Evolutionary conservation across 139 green algal species (phyloP).

Genomic region (Chlorella sp.): DNA sequence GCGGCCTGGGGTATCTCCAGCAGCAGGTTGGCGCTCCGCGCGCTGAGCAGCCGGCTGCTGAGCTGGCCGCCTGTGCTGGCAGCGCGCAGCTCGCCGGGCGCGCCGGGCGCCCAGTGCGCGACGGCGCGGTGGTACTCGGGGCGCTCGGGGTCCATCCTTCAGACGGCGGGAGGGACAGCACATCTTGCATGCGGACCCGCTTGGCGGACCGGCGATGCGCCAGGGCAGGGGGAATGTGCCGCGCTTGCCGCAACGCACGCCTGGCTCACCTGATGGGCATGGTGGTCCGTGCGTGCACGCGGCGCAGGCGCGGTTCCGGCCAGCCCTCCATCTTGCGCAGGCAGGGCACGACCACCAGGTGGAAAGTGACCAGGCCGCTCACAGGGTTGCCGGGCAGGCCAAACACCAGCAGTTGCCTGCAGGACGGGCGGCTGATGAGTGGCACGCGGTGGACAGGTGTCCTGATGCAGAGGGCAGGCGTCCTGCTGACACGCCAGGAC

Average conservation of each 20-base stretch:
- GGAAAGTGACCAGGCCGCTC: conserved; percentile 91
- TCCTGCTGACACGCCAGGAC: no score
- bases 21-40: conserved; percentile 70
- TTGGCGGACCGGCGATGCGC: no score
- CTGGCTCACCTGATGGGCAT: no score
- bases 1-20: conserved; percentile 67
- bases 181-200: no score
- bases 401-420: conserved; percentile 48
- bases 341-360: conserved; percentile 84
- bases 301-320: conserved; percentile 60
- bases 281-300: conserved; percentile 64
- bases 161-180: no score
- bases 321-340: conserved; percentile 85
- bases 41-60: conserved; percentile 86
- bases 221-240: no score
- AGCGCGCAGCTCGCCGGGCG: conserved; percentile 57
- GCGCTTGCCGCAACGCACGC: no score
- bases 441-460: not conserved
- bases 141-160: conserved; percentile 88
- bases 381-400: conserved; percentile 85
- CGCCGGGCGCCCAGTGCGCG: conserved; percentile 53
- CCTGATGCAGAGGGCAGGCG: not conserved
- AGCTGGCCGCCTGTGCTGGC: conserved; percentile 92
- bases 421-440: no score
- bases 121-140: conserved; percentile 94